phyloP scores from a whole-genome alignment of 2,329 filamentous ascomycete genomes.

The Hypoxylon sp. region DNA sequence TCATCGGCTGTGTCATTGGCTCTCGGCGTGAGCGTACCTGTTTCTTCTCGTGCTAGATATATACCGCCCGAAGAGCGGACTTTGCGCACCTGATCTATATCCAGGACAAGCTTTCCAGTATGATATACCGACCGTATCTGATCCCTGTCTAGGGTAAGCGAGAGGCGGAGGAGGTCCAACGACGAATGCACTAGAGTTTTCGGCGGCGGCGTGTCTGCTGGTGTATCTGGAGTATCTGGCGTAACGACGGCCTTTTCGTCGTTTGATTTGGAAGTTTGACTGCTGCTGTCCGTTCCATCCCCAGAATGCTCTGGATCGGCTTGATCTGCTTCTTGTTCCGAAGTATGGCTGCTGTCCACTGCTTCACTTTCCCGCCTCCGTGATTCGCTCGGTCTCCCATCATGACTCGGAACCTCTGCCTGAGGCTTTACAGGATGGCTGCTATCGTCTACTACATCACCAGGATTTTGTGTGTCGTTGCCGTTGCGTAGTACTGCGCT shows the following conservation, averaged over 20 bases:
- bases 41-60: constrained; percentile 13
- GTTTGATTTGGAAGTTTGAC: constrained; percentile 20
- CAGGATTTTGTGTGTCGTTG: neutral
- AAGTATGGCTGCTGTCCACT: constrained; percentile 6
- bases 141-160: constrained; percentile 32
- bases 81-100: constrained; percentile 33
- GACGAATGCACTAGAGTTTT: constrained; percentile 22
- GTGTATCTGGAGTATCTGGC: constrained; percentile 9
- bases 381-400: constrained; percentile 1
- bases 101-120: constrained; percentile 33
- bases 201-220: neutral
- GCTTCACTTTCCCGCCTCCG: constrained; percentile 12
- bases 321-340: constrained; percentile 13
- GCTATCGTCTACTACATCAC: neutral
- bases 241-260: constrained; percentile 23
- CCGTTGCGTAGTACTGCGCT: neutral
- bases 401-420: neutral
- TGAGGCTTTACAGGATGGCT: neutral
- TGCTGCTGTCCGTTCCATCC: constrained; percentile 18
- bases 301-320: constrained; percentile 4
- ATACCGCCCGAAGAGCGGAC: constrained; percentile 25
- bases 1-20: constrained; percentile 38
- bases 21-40: constrained; percentile 44
- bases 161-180: constrained; percentile 31
- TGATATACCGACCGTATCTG: constrained; percentile 35